These are phyloP conservation scores for Pythium dissotocum DNA, from an alignment of 352 stramenopile genomes.

Conservation along the genomic window DNA sequence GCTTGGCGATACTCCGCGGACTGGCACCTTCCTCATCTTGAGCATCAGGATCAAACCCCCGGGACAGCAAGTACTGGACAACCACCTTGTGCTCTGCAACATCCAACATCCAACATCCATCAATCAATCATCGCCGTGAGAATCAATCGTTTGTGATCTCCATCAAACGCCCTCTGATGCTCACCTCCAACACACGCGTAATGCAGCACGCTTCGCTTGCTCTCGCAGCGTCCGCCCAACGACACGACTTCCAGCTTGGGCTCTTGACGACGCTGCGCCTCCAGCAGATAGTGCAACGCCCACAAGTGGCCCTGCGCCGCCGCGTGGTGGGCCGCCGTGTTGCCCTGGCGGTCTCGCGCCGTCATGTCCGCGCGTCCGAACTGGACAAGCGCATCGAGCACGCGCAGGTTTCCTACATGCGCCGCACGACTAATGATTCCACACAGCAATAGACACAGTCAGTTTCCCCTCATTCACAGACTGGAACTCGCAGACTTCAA, in stretches of 20 bases:
- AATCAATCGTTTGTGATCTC: too few species aligned
- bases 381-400: constrained; percentile 58
- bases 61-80: constrained; percentile 64
- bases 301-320: constrained; percentile 70
- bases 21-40: constrained; percentile 45
- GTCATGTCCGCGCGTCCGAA: constrained; percentile 52
- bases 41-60: constrained; percentile 54
- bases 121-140: neutral
- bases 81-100: constrained; percentile 62
- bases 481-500: too few species aligned
- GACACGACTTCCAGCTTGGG: constrained; percentile 20
- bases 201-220: constrained; percentile 48
- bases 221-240: constrained; percentile 32
- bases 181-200: constrained; percentile 52
- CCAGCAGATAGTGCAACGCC: constrained; percentile 73
- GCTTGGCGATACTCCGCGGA: constrained; percentile 43
- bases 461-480: neutral
- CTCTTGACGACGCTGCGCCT: constrained; percentile 35
- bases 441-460: neutral
- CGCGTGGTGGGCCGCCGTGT: constrained; percentile 72
- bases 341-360: constrained; percentile 55
- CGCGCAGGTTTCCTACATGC: constrained; percentile 63
- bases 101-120: neutral
- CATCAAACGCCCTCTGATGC: neutral
- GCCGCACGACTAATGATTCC: constrained; percentile 49